A percentile compares a stretch with the other conserved stretches of the same genome.
Evolutionary conservation across 306 rosid genomes (phyloP).

Genomic region (Cicer chorassanicum): DNA sequence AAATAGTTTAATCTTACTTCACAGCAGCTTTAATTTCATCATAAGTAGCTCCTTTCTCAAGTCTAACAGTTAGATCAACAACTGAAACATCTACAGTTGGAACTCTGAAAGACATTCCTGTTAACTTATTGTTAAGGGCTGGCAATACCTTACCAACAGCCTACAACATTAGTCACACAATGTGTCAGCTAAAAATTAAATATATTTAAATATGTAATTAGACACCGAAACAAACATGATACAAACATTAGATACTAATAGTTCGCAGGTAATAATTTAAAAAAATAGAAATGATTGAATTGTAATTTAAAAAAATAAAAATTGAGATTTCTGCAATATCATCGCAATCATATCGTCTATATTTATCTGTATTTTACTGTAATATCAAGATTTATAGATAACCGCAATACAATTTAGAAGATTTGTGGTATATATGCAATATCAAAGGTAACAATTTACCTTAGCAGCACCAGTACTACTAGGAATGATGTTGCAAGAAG

Average conservation of each 20-base stretch:
- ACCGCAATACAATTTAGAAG: too few species aligned
- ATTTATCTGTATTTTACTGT: too few species aligned
- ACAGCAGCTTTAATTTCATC: conserved; percentile 80
- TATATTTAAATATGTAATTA: neutral
- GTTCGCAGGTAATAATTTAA: too few species aligned
- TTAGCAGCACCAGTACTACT: conserved; percentile 97
- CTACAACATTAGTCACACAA: conserved; percentile 43
- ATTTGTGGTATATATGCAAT: too few species aligned
- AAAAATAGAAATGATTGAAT: too few species aligned
- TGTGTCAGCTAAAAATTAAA: too few species aligned
- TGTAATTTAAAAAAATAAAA: too few species aligned
- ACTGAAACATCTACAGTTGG: conserved; percentile 94
- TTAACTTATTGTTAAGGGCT: conserved; percentile 77
- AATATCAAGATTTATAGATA: too few species aligned
- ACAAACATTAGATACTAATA: too few species aligned
- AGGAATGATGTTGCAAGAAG: conserved; percentile 92
- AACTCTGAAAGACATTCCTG: conserved; percentile 94
- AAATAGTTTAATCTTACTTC: conserved; percentile 56
- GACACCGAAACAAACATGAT: neutral
- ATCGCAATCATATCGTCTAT: too few species aligned
- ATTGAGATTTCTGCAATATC: too few species aligned
- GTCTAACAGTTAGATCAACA: conserved; percentile 90
- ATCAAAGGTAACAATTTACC: conserved; percentile 22
- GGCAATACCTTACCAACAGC: conserved; percentile 96
- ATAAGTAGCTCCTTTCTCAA: conserved; percentile 72